Evolutionary conservation across 371 early-diverging fungal species (phyloP).

Genomic region (Chytridium lagenaria): DNA sequence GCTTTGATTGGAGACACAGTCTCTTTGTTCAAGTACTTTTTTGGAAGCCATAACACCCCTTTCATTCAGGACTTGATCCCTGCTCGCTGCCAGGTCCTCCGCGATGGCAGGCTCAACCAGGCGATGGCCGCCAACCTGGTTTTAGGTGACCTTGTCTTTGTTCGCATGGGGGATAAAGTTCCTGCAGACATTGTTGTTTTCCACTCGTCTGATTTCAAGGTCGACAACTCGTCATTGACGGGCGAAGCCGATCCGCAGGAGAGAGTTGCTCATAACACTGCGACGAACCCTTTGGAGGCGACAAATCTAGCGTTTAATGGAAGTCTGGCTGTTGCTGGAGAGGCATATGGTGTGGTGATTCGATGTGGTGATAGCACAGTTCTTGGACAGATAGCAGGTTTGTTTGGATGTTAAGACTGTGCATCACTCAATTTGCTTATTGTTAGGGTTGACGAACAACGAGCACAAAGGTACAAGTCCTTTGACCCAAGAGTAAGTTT

Average conservation of each 20-base stretch:
- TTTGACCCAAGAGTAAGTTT: slow-evolving; percentile 8
- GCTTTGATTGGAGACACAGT: no score
- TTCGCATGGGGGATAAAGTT: slow-evolving; percentile 91
- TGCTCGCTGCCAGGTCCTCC: slow-evolving; percentile 73
- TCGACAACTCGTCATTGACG: slow-evolving; percentile 96
- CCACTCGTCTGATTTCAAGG: slow-evolving; percentile 81
- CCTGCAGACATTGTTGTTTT: slow-evolving; percentile 89
- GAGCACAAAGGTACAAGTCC: slow-evolving; percentile 76
- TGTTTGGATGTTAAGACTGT: no score
- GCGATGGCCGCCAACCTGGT: slow-evolving; percentile 77
- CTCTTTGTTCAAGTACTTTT: no score
- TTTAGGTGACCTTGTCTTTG: slow-evolving; percentile 84
- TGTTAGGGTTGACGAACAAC: slow-evolving; percentile 67
- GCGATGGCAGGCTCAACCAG: slow-evolving; percentile 71
- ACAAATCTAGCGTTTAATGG: slow-evolving; percentile 89
- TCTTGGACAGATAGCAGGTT: slow-evolving; percentile 87
- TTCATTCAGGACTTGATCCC: slow-evolving; percentile 88
- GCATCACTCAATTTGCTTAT: no score
- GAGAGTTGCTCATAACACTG: slow-evolving; percentile 54
- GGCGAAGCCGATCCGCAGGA: slow-evolving; percentile 95
- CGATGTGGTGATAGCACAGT: slow-evolving; percentile 91
- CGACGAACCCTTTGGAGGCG: slow-evolving; percentile 86
- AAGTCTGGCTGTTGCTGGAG: slow-evolving; percentile 80
- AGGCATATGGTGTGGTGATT: slow-evolving; percentile 91
- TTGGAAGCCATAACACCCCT: no score